These are phyloP conservation scores for Salvia sclarea DNA, from an alignment of 305 asterid genomes.

Conservation along the genomic window DNA sequence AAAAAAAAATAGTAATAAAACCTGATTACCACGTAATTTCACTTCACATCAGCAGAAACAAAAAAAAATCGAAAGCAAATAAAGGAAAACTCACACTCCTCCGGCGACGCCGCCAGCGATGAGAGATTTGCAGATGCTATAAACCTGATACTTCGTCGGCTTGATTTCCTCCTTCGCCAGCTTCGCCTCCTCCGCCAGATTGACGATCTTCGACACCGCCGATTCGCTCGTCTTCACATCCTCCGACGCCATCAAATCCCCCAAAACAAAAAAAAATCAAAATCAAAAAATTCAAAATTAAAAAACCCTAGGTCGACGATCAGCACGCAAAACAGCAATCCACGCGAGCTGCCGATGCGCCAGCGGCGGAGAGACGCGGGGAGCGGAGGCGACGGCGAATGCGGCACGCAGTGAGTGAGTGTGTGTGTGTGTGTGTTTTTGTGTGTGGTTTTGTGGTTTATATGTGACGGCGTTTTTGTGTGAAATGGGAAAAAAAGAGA, in stretches of 20 bases:
- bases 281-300: background rate
- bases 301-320: conserved; percentile 34
- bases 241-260: conserved; percentile 83
- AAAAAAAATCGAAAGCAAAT: background rate
- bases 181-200: conserved; percentile 94
- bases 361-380: conserved; percentile 21
- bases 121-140: conserved; percentile 80
- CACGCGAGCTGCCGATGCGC: conserved; percentile 16
- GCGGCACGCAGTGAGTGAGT: conserved; percentile 38
- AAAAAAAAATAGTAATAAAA: no score
- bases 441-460: conserved; percentile 29
- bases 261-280: background rate
- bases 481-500: background rate
- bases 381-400: conserved; percentile 6
- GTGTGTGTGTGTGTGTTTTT: no score
- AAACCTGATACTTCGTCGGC: conserved; percentile 62
- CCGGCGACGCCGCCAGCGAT: conserved; percentile 96
- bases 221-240: conserved; percentile 83
- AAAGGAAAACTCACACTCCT: conserved; percentile 75
- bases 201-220: conserved; percentile 86
- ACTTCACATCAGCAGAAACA: conserved; percentile 13
- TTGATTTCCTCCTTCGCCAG: conserved; percentile 83
- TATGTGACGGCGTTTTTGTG: conserved; percentile 45
- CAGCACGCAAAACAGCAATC: conserved; percentile 15
- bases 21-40: background rate